Base-by-base conservation (phyloP, 441 rosid species). In the Pelargonium australe region DNA sequence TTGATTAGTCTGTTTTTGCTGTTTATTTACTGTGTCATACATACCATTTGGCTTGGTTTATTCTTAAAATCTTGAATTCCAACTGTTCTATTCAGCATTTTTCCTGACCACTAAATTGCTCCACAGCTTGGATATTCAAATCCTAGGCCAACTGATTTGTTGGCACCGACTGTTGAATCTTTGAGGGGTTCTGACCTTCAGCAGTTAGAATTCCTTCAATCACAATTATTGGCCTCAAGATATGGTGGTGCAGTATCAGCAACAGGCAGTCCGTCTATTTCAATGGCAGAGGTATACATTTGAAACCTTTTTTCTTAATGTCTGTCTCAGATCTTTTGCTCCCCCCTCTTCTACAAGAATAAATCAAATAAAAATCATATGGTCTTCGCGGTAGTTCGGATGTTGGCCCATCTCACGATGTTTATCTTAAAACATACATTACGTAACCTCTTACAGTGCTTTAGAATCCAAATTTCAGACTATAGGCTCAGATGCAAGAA, bases 251-350 rank as follows among this genome's bases (percentile, higher is more conserved):
- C 76, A 17, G 60, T 70, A 19, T 65, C 85, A 60, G 51, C 77
- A 6, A 57, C 67, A 28, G 73, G 68, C 41, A 28, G 62, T 49
- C 73, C 74, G 12, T 13, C 70, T 16, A 17, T 65, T 64, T 76
- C 85, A 25, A 61, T 77, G 62, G 68, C 74, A 55, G 83, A 86
- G 86, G 90, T 84, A 72, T 51, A 64, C 67, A 65, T 28, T 63
- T 9, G 63, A 58, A 58, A 19, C 19, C 31, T 20, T 58, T 13
- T 20, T 58, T 12, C 16, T 19, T 20, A 6, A 23, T 58, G 63
- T 7, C 7, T 17, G 28, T 60, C 14, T 9, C 19, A 14, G 23
- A 13, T 14, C 17, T 49, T 49, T 3, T n/a, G 57, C 17, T 49
- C 17, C 57, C 17, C 51, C 9, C 49, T 44, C 11, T 14, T 12